These are phyloP conservation scores for Laburnicola sp. DNA, from an alignment of 2,329 filamentous ascomycete species.

Conservation along the genomic window DNA sequence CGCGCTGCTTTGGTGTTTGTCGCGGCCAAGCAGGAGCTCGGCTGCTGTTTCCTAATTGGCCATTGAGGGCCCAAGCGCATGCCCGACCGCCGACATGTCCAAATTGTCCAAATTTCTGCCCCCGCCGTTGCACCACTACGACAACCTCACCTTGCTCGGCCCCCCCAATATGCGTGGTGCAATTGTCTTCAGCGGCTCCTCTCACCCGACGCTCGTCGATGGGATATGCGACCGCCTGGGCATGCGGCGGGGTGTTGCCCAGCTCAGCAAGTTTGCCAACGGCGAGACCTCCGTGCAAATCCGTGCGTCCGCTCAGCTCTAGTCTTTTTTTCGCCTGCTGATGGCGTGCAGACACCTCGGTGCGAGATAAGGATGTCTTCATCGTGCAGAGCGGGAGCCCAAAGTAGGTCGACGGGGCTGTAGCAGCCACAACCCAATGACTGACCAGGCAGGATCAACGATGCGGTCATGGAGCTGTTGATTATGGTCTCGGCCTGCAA, in stretches of 20 bases:
- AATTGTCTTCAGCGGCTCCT: constrained; percentile 68
- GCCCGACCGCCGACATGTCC: too few species aligned
- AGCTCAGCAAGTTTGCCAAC: constrained; percentile 69
- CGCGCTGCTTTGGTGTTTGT: background rate
- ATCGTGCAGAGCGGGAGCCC: constrained; percentile 95
- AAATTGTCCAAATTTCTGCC: constrained; percentile 20
- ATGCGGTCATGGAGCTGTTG: constrained; percentile 97
- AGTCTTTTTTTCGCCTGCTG: constrained; percentile 17
- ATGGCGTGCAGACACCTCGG: constrained; percentile 58
- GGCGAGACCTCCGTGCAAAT: constrained; percentile 72
- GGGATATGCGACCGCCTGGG: constrained; percentile 68
- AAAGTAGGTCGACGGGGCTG: constrained; percentile 53
- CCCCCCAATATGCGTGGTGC: constrained; percentile 63
- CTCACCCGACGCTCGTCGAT: constrained; percentile 66
- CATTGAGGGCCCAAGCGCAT: constrained; percentile 1
- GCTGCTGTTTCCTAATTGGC: constrained; percentile 3
- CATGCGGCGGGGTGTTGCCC: constrained; percentile 61
- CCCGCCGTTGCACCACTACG: constrained; percentile 29
- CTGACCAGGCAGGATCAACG: constrained; percentile 70
- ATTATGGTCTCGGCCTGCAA: constrained; percentile 99
- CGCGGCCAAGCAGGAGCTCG: background rate
- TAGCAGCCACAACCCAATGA: constrained; percentile 16
- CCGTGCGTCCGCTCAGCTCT: constrained; percentile 46
- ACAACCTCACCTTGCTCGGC: constrained; percentile 36
- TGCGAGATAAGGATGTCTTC: constrained; percentile 98